Evolutionary conservation across 352 stramenopile species (phyloP), one percentile per base, ranked within the genome.

Genomic region (Phytophthora uliginosa): DNA sequence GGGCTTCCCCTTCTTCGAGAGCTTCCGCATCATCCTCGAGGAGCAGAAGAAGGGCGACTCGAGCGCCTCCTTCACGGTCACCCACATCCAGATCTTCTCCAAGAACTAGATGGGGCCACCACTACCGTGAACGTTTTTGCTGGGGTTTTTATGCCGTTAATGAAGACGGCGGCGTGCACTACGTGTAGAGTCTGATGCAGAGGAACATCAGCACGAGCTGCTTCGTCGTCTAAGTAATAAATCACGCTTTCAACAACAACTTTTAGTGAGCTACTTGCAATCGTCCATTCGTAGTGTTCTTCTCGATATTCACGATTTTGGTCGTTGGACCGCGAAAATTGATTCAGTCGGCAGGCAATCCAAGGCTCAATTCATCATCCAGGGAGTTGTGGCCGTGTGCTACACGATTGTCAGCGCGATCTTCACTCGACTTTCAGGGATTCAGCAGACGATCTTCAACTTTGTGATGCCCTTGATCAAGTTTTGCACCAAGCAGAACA

Each of bases 1-100:
- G 47, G 87, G 85, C 33, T 95, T 92, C 74, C 88, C 88, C 5
- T 93, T 92, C 77, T 95, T 93, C 60, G 84, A 92, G 62, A 84
- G 82, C 56, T 93, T 95, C 76, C 79, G 81, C 31, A 67, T 95
- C 64, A 81, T 93, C 54, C 59, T 93, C 15, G 85, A 95, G 59
- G 88, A 93, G 76, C 85, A 95, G 77, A 93, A 90, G 71, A 90
- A 91, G 77, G 60, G 66, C 51, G 85, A 93, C 72, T 69, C 71
- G n/a, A 87, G 78, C 50, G 85, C 83, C 28, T 90, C 71, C 56
- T 93, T 93, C 74, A 90, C 85, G 56, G 82, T 92, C 59, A 93
- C 78, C 62, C 89, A 93, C 72, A 85, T 93, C 71, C 79, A 91
- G 77, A 85, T 92, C 73, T 92, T 92, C 66, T 83, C 76, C 63